phyloP scores from a whole-genome alignment of 1,139 yeast species.

The Entelexis paramagnoliae region DNA sequence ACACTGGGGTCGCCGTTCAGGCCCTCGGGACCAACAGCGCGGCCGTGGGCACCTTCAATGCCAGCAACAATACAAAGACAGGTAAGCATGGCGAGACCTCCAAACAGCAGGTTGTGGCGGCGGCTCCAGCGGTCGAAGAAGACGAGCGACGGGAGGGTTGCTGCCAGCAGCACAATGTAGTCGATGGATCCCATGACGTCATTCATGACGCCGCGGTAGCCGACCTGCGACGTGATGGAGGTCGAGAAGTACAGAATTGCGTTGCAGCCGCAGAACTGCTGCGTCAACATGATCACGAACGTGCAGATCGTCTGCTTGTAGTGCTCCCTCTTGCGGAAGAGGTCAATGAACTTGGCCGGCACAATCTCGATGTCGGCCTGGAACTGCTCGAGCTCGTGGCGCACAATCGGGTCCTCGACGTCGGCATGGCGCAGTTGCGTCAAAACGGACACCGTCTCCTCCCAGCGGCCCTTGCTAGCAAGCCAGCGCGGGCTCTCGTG shows the following conservation, averaged over 20 bases:
- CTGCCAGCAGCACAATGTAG: conserved; percentile 40
- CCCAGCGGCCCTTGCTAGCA: conserved; percentile 51
- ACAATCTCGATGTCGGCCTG: conserved; percentile 39
- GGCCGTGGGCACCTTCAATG: conserved; percentile 39
- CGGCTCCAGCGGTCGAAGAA: conserved; percentile 42
- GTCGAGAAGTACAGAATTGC: conserved; percentile 43
- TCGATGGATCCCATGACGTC: conserved; percentile 29
- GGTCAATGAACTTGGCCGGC: conserved; percentile 25
- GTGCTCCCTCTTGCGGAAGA: conserved; percentile 33
- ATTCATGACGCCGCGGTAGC: conserved; percentile 30
- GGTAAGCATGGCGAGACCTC: conserved; percentile 36
- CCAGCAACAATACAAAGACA: conserved; percentile 30
- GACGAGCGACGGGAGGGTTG: conserved; percentile 41
- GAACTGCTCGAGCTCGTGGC: conserved; percentile 45
- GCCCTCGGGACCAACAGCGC: conserved; percentile 24
- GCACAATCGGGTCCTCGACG: conserved; percentile 44
- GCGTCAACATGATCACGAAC: conserved; percentile 43
- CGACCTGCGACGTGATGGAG: conserved; percentile 29
- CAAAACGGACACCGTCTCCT: conserved; percentile 44
- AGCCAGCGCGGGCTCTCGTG: conserved; percentile 70
- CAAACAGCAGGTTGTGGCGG: conserved; percentile 39
- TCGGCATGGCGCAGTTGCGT: conserved; percentile 16
- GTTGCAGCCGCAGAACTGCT: conserved; percentile 64
- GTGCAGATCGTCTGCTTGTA: conserved; percentile 38
- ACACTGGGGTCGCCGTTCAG: conserved; percentile 21